These are phyloP conservation scores for Podaxis carcinomalis DNA, from an alignment of 768 basidiomycete genomes.

Conservation along the genomic window DNA sequence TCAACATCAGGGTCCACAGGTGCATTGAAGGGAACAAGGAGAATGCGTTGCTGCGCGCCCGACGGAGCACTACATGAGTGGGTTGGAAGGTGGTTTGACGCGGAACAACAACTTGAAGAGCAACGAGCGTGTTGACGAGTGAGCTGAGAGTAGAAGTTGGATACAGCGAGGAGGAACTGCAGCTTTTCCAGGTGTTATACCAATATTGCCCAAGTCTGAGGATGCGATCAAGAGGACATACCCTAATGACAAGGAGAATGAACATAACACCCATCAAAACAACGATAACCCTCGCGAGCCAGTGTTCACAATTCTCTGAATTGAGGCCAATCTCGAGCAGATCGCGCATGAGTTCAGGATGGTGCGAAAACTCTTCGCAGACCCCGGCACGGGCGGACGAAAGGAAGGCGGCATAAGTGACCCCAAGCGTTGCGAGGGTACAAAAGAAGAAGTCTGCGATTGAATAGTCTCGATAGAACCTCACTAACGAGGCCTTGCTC, in stretches of 20 bases:
- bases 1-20: slow-evolving; percentile 21
- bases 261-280: slow-evolving; percentile 55
- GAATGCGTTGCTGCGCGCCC: slow-evolving; percentile 52
- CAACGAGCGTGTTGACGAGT: slow-evolving; percentile 32
- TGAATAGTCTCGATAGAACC: slow-evolving; percentile 79
- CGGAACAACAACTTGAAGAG: slow-evolving; percentile 14
- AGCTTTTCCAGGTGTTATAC: slow-evolving; percentile 36
- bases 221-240: slow-evolving; percentile 30
- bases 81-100: slow-evolving; percentile 13
- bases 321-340: slow-evolving; percentile 69
- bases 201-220: slow-evolving; percentile 1
- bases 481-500: slow-evolving; percentile 62
- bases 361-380: slow-evolving; percentile 72
- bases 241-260: slow-evolving; percentile 61
- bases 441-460: slow-evolving; percentile 76
- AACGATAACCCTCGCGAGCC: slow-evolving; percentile 65
- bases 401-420: slow-evolving; percentile 57
- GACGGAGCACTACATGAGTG: slow-evolving; percentile 19
- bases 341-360: slow-evolving; percentile 70
- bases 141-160: slow-evolving; percentile 58
- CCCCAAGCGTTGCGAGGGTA: slow-evolving; percentile 50
- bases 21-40: slow-evolving; percentile 45
- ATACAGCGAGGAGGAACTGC: slow-evolving; percentile 72
- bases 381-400: slow-evolving; percentile 51
- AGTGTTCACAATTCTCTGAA: slow-evolving; percentile 77